Evolutionary conservation across 1,284 basidiomycete genomes (phyloP).

Genomic region (Fistulina hepatica): DNA sequence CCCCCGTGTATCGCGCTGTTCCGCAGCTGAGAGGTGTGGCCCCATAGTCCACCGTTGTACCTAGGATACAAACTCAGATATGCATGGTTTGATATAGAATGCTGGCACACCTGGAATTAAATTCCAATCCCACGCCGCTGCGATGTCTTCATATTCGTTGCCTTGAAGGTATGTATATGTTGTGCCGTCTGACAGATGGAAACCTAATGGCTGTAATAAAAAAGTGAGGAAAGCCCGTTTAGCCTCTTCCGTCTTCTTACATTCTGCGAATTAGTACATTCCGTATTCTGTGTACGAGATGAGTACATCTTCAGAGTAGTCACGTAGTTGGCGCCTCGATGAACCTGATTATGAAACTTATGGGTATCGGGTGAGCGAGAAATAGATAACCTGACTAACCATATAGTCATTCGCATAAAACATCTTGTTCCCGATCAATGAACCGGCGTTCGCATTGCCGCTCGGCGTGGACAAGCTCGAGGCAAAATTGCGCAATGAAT

Average conservation of each 20-base stretch:
- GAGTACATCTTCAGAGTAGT: constrained; percentile 59
- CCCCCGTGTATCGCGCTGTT: constrained; percentile 30
- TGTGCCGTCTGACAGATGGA: constrained; percentile 56
- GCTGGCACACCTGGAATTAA: too few species aligned
- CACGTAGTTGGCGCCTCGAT: constrained; percentile 47
- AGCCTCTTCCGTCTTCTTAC: too few species aligned
- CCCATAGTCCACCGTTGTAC: constrained; percentile 51
- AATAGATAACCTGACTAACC: constrained; percentile 25
- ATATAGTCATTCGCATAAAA: constrained; percentile 64
- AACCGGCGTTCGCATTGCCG: constrained; percentile 44
- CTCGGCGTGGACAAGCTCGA: constrained; percentile 27
- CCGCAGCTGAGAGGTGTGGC: constrained; percentile 38
- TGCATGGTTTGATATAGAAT: too few species aligned
- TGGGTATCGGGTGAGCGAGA: not conserved
- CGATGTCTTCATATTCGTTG: constrained; percentile 40
- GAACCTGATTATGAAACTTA: constrained; percentile 34
- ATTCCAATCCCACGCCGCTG: constrained; percentile 62
- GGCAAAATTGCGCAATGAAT: constrained; percentile 31
- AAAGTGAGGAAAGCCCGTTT: constrained; percentile 1
- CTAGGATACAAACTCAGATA: too few species aligned
- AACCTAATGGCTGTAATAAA: constrained; percentile 39
- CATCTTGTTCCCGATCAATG: constrained; percentile 48
- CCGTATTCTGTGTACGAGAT: constrained; percentile 47
- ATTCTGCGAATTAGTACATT: constrained; percentile 56
- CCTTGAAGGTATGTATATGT: constrained; percentile 54